Conservation (phyloP, 139 green algal genomes). For the Tetradesmus obliquus region DNA sequence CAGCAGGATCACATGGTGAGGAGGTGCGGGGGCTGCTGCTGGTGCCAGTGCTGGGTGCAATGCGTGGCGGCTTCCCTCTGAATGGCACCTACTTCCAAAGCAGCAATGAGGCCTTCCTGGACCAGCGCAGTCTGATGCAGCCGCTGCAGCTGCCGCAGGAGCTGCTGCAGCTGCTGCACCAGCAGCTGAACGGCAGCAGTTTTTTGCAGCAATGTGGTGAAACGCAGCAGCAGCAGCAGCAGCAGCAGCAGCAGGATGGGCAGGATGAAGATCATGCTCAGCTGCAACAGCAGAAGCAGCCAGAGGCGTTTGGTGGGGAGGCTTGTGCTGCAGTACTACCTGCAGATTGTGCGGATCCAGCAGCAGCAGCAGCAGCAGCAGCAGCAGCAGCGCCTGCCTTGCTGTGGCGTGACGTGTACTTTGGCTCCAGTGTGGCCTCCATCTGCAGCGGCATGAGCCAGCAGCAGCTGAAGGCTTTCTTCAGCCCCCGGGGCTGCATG, state of each 20-base stretch:
- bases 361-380: not conserved
- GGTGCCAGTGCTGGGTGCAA: slow-evolving; percentile 61
- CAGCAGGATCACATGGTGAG: not conserved
- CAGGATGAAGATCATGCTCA: not conserved
- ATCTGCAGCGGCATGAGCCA: slow-evolving; percentile 73
- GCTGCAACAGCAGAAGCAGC: not conserved
- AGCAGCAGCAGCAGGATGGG: not conserved
- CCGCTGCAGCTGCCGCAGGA: slow-evolving; percentile 51
- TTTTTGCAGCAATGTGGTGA: not conserved
- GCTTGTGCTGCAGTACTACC: not conserved
- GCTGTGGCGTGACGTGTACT: slow-evolving; percentile 55
- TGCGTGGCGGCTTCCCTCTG: slow-evolving; percentile 78
- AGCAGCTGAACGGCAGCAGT: not conserved
- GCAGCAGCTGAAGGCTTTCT: slow-evolving; percentile 65
- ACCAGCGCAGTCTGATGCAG: slow-evolving; percentile 45
- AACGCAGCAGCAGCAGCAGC: slow-evolving; percentile 46
- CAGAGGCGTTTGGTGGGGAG: not conserved
- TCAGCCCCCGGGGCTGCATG: slow-evolving; percentile 28
- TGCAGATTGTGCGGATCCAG: not conserved
- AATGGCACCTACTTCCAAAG: slow-evolving; percentile 91
- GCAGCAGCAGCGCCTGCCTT: not conserved
- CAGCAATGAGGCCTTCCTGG: slow-evolving; percentile 79
- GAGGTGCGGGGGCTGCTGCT: slow-evolving; percentile 64
- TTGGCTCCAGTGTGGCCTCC: slow-evolving; percentile 58
- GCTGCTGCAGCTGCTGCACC: slow-evolving; percentile 21